Percentiles rank a stretch among this genome's conserved stretches.
Evolutionary conservation across 805 yeast species (phyloP).

Genomic region (Ogataea zsoltii): DNA sequence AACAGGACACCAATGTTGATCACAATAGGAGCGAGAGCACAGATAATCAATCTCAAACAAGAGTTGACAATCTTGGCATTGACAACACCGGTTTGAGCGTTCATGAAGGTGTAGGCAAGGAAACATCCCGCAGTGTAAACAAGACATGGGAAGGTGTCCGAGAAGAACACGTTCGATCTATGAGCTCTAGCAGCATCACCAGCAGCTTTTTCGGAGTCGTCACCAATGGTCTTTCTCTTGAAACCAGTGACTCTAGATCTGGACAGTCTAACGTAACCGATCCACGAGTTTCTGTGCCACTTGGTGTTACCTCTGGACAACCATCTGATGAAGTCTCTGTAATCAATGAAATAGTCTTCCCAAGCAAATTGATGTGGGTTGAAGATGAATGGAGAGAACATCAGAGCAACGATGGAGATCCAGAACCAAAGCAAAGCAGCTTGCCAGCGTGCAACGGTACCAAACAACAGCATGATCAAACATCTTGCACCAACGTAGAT

Average conservation of each 20-base stretch:
- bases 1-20: constrained; percentile 84
- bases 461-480: constrained; percentile 68
- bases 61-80: constrained; percentile 62
- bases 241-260: constrained; percentile 87
- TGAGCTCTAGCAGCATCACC: constrained; percentile 86
- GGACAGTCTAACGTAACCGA: constrained; percentile 77
- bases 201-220: constrained; percentile 77
- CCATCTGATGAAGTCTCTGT: constrained; percentile 91
- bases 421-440: constrained; percentile 96
- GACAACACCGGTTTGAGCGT: constrained; percentile 82
- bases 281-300: constrained; percentile 89
- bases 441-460: constrained; percentile 83
- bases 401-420: constrained; percentile 85
- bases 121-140: constrained; percentile 78
- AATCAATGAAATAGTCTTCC: constrained; percentile 95
- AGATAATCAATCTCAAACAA: constrained; percentile 66
- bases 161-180: constrained; percentile 67
- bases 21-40: constrained; percentile 88
- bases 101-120: constrained; percentile 76
- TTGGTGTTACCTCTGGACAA: constrained; percentile 86
- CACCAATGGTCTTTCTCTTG: constrained; percentile 73
- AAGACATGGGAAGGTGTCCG: constrained; percentile 71
- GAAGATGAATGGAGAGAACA: constrained; percentile 90
- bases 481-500: constrained; percentile 84
- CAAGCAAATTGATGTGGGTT: constrained; percentile 98